Evolutionary conservation across 768 basidiomycete species (phyloP), one percentile per base, ranked within the genome.

Genomic region (Mrakia gelida): DNA sequence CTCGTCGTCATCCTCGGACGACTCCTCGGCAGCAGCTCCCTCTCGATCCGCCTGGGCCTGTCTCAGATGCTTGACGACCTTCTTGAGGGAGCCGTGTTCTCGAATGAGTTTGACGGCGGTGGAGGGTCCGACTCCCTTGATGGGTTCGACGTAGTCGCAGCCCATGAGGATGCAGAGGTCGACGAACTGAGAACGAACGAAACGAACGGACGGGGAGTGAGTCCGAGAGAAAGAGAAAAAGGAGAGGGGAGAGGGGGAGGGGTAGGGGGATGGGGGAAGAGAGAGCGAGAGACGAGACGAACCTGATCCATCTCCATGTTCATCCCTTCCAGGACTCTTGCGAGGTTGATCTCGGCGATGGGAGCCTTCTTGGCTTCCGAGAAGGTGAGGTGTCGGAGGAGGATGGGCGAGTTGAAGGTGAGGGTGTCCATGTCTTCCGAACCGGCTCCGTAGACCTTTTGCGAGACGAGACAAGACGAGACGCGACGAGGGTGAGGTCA

Each of bases 351-450:
- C 82, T 98, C 94, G 81, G 90, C 91, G 81, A 99, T 99, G 23
- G 97, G 97, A 80, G 92, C 90, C 82, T 98, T 98, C 84, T 96
- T 94, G 21, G 95, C 95, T 83, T 99, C 97, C 18, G 94, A 95
- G 86, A 98, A 98, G 18, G 97, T 98, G 78, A 99, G 89, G 85
- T 98, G 97, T 41, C 97, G 93, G 81, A 92, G 91, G 13, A 99
- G 88, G 63, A 96, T 91, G 1, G 97, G 96, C 0, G 96, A 86
- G 80, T 89, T 88, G 87, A 99, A 99, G 0, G 97, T 99, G 30
- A 99, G 89, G 11, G 97, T 99, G 82, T 99, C 97, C 97, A 99
- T 99, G 84, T 99, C 97, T 85, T 98, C 97, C 0, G 95, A 97
- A 21, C 97, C 97, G 11, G 97, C 95, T 1, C 93, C 97, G 83